Percentiles rank a stretch among this genome's conserved stretches.
These are phyloP conservation scores for Moniliella sp. DNA, from an alignment of 1,284 basidiomycete genomes.

Conservation along the genomic window DNA sequence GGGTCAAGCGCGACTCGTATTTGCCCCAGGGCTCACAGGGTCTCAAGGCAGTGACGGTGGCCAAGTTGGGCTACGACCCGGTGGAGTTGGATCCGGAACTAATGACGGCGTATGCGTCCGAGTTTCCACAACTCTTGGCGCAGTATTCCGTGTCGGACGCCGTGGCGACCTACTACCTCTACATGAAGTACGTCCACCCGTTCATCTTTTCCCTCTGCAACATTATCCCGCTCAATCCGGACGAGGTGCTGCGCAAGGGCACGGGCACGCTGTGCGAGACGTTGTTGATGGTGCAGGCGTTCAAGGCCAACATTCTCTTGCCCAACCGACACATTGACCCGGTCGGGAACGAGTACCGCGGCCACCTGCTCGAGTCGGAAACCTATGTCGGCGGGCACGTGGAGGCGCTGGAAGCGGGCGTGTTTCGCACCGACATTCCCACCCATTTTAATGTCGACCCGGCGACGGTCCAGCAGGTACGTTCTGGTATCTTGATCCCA, in stretches of 20 bases:
- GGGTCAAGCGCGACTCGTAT: slow-evolving; percentile 99
- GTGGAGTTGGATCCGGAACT: slow-evolving; percentile 93
- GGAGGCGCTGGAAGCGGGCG: slow-evolving; percentile 90
- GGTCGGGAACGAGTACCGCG: slow-evolving; percentile 77
- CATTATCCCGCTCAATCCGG: slow-evolving; percentile 89
- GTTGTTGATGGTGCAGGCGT: slow-evolving; percentile 88
- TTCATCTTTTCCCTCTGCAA: slow-evolving; percentile 99
- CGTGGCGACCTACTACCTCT: slow-evolving; percentile 94
- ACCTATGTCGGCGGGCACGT: slow-evolving; percentile 98
- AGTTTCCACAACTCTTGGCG: slow-evolving; percentile 80
- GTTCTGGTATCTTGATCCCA: slow-evolving; percentile 6
- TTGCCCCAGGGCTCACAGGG: slow-evolving; percentile 94
- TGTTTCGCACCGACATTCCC: slow-evolving; percentile 84
- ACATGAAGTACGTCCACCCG: slow-evolving; percentile 99
- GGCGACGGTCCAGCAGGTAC: slow-evolving; percentile 58
- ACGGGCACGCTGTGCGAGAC: slow-evolving; percentile 93
- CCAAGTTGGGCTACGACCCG: slow-evolving; percentile 88
- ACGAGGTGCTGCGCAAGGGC: slow-evolving; percentile 88
- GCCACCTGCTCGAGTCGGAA: slow-evolving; percentile 82
- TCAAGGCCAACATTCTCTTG: slow-evolving; percentile 76
- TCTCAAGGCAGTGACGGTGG: slow-evolving; percentile 87
- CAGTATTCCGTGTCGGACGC: slow-evolving; percentile 99
- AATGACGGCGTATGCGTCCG: slow-evolving; percentile 98
- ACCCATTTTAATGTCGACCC: slow-evolving; percentile 91
- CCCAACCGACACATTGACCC: slow-evolving; percentile 88